A percentile compares a stretch with the other conserved stretches of the same genome.
Evolutionary conservation across 2,329 filamentous ascomycete genomes (phyloP).

Genomic region (Trichophyton schoenleinii): DNA sequence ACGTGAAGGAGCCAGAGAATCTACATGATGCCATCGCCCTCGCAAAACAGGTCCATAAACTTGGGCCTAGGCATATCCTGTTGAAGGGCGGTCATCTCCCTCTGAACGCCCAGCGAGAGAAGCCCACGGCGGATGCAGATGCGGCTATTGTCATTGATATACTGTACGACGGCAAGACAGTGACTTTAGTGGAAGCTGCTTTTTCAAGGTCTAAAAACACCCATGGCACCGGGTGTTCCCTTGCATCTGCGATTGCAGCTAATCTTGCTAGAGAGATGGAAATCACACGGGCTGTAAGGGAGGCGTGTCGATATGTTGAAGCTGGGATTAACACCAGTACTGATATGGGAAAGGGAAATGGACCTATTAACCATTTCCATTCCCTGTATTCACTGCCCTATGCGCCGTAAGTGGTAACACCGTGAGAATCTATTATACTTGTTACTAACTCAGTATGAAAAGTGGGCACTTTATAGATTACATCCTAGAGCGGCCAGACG

Average conservation of each 20-base stretch:
- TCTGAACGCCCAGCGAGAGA: conserved; percentile 50
- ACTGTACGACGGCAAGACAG: conserved; percentile 50
- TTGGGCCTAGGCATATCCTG: conserved; percentile 70
- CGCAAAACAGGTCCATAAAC: conserved; percentile 49
- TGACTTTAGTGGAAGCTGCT: conserved; percentile 52
- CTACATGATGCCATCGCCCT: conserved; percentile 57
- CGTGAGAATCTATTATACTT: too few species aligned
- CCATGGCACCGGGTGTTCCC: conserved; percentile 86
- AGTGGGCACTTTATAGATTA: conserved; percentile 76
- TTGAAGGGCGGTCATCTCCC: conserved; percentile 89
- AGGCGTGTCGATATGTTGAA: conserved; percentile 48
- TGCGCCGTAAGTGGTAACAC: conserved; percentile 34
- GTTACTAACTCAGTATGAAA: conserved; percentile 18
- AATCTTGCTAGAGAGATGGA: conserved; percentile 43
- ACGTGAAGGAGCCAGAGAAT: conserved; percentile 37
- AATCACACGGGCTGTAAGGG: conserved; percentile 40
- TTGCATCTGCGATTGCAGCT: conserved; percentile 63
- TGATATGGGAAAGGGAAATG: conserved; percentile 46
- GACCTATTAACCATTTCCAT: conserved; percentile 57
- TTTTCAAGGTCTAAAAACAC: conserved; percentile 69
- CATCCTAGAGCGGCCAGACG: conserved; percentile 59
- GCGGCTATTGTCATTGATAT: conserved; percentile 62
- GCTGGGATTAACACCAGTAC: conserved; percentile 47
- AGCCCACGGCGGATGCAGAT: conserved; percentile 48
- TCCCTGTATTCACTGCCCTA: conserved; percentile 49